Base-by-base conservation (phyloP, 2,329 filamentous ascomycete species). In the Scedosporium apiospermum region DNA sequence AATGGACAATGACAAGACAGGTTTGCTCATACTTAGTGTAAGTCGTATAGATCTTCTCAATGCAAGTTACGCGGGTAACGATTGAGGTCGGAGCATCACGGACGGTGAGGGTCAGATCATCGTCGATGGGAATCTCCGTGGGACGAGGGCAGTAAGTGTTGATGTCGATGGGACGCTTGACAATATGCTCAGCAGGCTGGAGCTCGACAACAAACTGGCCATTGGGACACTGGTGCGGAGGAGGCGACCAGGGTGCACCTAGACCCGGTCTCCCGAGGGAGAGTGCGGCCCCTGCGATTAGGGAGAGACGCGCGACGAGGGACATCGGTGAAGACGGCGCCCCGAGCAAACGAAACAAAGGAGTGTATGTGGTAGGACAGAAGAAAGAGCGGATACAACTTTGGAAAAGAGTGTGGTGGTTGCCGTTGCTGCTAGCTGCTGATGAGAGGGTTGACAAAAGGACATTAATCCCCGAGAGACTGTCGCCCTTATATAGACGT, bases 71-170 rank as follows among this genome's bases (percentile, higher is more conserved):
- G 12, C 63, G 51, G 14, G 65, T 66, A 38, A 57, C 62, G 55
- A 66, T 18, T 1, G 46, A 55, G 18, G 49, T 53, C 14, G 65
- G 65, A 41, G 65, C 65, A 30, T 65, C 55, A 23, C 62, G 62
- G 60, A 65, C 21, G 23, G 58, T 62, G 10, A 65, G 58, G 30
- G 62, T 62, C 18, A 61, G 26, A 14, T 63, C 51, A 9, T 55
- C 27, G 57, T 63, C 21, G 21, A 64, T 62, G 34, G 62, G 38
- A 18, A 66, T 58, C 55, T 65, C 53, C 18, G 63, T 65, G 62
- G 64, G 63, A 2, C 18, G 5, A 6, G 58, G 63, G 23, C 60
- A 57, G 41, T 60, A 60, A 1, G 58, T 49, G 27, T 62, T 62
- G 4, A 66, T 27, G 23, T 65, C 34, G 49, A 65, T 60, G 5